Evolutionary conservation across 2,329 filamentous ascomycete genomes (phyloP).

Genomic region (Diaporthe nobilis): DNA sequence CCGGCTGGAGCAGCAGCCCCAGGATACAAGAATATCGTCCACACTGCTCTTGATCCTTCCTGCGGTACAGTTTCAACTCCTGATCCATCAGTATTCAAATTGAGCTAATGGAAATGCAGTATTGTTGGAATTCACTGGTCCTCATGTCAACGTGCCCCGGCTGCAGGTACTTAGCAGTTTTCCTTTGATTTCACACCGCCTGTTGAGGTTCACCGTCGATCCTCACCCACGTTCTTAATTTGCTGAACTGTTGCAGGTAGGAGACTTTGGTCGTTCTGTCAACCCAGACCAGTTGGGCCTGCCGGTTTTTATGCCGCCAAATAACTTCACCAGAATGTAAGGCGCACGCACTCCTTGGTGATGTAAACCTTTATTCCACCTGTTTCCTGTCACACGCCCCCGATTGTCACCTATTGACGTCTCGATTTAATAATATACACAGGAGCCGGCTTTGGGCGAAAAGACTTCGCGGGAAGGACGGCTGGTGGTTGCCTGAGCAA

Average conservation of each 20-base stretch:
- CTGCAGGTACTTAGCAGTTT: not conserved
- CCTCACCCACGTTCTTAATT: not conserved
- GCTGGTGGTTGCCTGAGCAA: constrained; percentile 22
- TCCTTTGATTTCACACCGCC: not conserved
- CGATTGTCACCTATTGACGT: too few relatives aligned
- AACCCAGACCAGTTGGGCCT: not conserved
- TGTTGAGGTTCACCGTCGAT: not conserved
- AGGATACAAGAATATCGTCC: constrained; percentile 9
- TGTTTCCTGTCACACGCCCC: not conserved
- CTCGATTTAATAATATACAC: not conserved
- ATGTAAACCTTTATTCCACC: not conserved
- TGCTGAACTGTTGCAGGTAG: not conserved
- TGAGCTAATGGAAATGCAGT: not conserved
- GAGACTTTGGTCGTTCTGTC: not conserved
- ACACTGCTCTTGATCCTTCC: not conserved
- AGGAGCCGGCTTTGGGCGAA: not conserved
- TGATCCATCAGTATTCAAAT: not conserved
- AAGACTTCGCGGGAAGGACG: not conserved
- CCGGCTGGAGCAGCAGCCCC: not conserved
- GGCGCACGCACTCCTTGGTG: not conserved
- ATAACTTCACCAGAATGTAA: not conserved
- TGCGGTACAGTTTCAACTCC: too few relatives aligned
- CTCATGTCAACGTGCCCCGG: not conserved
- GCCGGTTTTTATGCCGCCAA: not conserved
- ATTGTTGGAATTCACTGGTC: not conserved